Conservation (phyloP, 495 filamentous ascomycete genomes). For the Hypoxylon fragiforme region DNA sequence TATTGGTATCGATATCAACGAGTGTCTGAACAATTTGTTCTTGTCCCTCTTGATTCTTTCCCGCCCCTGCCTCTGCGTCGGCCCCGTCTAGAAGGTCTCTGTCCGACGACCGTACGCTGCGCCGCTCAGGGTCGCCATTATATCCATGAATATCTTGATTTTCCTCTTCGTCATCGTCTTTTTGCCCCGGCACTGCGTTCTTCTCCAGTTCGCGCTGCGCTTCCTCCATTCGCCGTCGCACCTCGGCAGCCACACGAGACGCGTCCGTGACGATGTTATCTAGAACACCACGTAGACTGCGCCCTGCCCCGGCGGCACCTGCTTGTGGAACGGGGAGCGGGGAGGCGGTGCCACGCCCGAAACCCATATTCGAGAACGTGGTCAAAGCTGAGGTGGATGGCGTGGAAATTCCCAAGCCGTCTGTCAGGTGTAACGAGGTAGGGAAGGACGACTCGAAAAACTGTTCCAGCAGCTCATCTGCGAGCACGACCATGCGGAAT, state of each 20-base stretch:
- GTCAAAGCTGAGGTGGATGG: slow-evolving; percentile 66
- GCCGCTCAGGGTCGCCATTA: slow-evolving; percentile 50
- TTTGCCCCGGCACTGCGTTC: slow-evolving; percentile 64
- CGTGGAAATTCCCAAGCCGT: slow-evolving; percentile 46
- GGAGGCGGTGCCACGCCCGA: slow-evolving; percentile 48
- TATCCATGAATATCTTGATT: slow-evolving; percentile 63
- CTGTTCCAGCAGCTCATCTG: slow-evolving; percentile 90
- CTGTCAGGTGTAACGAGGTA: slow-evolving; percentile 61
- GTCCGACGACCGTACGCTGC: slow-evolving; percentile 71
- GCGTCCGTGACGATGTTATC: slow-evolving; percentile 98
- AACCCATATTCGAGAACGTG: slow-evolving; percentile 73
- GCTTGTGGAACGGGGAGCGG: slow-evolving; percentile 42
- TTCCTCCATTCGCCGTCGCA: slow-evolving; percentile 89
- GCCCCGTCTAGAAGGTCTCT: slow-evolving; percentile 78
- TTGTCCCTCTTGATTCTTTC: slow-evolving; percentile 32
- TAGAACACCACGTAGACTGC: slow-evolving; percentile 85
- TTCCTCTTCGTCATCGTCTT: slow-evolving; percentile 74
- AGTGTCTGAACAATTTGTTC: slow-evolving; percentile 11
- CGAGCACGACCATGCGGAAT: slow-evolving; percentile 97
- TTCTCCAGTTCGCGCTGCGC: slow-evolving; percentile 83
- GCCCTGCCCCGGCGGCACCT: slow-evolving; percentile 59
- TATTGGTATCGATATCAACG: slow-evolving; percentile 23
- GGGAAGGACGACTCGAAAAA: slow-evolving; percentile 89
- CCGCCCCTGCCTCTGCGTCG: slow-evolving; percentile 66
- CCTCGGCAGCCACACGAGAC: slow-evolving; percentile 91